A percentile compares a stretch with the other conserved stretches of the same genome.
Evolutionary conservation across 2,329 filamentous ascomycete species (phyloP).

Genomic region (Ploettnerulaceae sp.): DNA sequence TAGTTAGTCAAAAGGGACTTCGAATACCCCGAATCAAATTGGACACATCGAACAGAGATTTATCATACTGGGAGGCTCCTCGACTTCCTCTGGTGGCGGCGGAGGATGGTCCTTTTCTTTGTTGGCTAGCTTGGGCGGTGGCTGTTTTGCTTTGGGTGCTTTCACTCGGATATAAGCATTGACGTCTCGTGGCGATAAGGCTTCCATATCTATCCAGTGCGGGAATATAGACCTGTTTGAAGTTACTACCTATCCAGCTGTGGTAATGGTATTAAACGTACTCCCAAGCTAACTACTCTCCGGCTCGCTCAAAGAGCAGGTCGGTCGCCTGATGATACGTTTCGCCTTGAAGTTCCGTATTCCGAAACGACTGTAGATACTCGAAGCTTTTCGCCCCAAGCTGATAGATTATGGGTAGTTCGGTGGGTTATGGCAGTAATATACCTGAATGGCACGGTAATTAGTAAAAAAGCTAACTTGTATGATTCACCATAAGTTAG

Average conservation of each 20-base stretch:
- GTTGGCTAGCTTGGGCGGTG: slow-evolving; percentile 42
- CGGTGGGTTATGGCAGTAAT: slow-evolving; percentile 26
- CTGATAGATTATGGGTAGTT: slow-evolving; percentile 14
- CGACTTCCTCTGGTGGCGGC: slow-evolving; percentile 55
- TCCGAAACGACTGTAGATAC: slow-evolving; percentile 7
- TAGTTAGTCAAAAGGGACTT: not conserved
- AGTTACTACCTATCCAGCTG: not conserved
- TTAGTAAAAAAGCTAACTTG: slow-evolving; percentile 32
- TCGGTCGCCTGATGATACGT: slow-evolving; percentile 22
- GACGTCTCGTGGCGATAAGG: slow-evolving; percentile 59
- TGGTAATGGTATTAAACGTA: slow-evolving; percentile 1
- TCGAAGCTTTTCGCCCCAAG: slow-evolving; percentile 11
- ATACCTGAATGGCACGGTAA: slow-evolving; percentile 27
- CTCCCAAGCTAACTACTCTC: slow-evolving; percentile 24
- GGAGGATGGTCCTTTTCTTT: slow-evolving; percentile 61
- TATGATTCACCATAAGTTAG: slow-evolving; percentile 14
- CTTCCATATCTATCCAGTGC: slow-evolving; percentile 54
- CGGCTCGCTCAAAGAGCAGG: slow-evolving; percentile 14
- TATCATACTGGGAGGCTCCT: slow-evolving; percentile 53
- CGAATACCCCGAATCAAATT: not conserved
- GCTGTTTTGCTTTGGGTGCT: slow-evolving; percentile 46
- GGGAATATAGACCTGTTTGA: slow-evolving; percentile 16
- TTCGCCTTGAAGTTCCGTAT: slow-evolving; percentile 8
- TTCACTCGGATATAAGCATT: slow-evolving; percentile 53
- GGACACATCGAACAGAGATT: not conserved